These are phyloP conservation scores for Chaetothyriales sp. DNA, from an alignment of 2,329 filamentous ascomycete genomes.

Conservation along the genomic window DNA sequence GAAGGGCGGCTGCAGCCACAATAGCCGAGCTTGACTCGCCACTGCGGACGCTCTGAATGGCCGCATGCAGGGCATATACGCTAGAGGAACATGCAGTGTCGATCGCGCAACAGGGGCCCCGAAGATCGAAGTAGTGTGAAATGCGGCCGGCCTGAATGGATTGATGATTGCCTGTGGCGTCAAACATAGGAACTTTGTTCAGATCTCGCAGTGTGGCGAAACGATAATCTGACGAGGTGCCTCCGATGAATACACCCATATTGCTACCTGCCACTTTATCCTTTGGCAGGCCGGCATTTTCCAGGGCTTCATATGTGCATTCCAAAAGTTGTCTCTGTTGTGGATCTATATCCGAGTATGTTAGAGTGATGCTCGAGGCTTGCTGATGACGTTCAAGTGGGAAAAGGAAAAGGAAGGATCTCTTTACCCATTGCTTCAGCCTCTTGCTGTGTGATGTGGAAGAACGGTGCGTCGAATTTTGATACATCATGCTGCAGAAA, in stretches of 20 bases:
- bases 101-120: slow-evolving; percentile 17
- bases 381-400: slow-evolving; percentile 1
- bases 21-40: slow-evolving; percentile 7
- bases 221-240: slow-evolving; percentile 20
- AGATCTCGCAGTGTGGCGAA: slow-evolving; percentile 21
- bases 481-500: slow-evolving; percentile 19
- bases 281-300: slow-evolving; percentile 21
- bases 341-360: slow-evolving; percentile 2
- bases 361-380: neutral
- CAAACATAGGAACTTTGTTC: slow-evolving; percentile 13
- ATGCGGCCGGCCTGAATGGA: slow-evolving; percentile 19
- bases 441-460: slow-evolving; percentile 22
- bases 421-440: slow-evolving; percentile 19
- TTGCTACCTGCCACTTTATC: slow-evolving; percentile 17
- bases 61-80: slow-evolving; percentile 20
- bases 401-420: neutral
- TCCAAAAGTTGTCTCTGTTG: slow-evolving; percentile 21
- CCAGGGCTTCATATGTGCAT: slow-evolving; percentile 19
- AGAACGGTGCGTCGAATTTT: slow-evolving; percentile 23
- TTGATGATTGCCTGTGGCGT: slow-evolving; percentile 11
- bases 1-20: slow-evolving; percentile 23
- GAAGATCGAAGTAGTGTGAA: slow-evolving; percentile 19
- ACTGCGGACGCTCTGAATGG: slow-evolving; percentile 13
- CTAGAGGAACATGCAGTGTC: slow-evolving; percentile 19
- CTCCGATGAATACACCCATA: slow-evolving; percentile 21